Conservation (phyloP, 1,139 yeast genomes). For the Scheffersomyces cryptocercus region DNA sequence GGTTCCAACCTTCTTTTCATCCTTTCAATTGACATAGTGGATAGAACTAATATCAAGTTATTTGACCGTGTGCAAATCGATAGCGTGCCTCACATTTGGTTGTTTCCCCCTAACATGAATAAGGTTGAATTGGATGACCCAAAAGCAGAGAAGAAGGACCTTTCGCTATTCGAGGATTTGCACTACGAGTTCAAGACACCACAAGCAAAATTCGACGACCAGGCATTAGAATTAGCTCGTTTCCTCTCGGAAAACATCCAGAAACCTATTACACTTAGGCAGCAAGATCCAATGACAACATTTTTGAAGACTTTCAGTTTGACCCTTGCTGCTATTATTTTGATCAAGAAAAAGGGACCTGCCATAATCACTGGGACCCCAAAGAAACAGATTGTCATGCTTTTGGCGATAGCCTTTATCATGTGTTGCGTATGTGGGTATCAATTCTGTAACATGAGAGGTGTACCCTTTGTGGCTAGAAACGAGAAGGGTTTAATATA, state of each 20-base stretch:
- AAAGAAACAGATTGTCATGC: conserved; percentile 34
- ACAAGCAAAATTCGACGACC: conserved; percentile 23
- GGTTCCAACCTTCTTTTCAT: conserved; percentile 44
- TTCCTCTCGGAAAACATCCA: conserved; percentile 50
- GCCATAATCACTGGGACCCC: conserved; percentile 30
- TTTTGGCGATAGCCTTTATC: conserved; percentile 41
- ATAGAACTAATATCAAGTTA: conserved; percentile 32
- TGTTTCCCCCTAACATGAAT: conserved; percentile 51
- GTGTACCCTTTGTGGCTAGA: conserved; percentile 63
- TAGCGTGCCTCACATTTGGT: conserved; percentile 64
- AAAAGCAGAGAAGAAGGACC: background rate
- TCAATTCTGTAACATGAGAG: conserved; percentile 59
- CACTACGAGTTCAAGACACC: conserved; percentile 37
- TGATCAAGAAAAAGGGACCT: conserved; percentile 53
- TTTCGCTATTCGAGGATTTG: conserved; percentile 26
- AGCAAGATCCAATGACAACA: conserved; percentile 39
- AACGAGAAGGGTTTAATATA: conserved; percentile 50
- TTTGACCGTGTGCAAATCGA: conserved; percentile 43
- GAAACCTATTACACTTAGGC: conserved; percentile 41
- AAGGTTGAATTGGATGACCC: background rate
- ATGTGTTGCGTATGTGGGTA: conserved; percentile 58
- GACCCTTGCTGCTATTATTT: conserved; percentile 46
- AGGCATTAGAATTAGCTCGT: conserved; percentile 50
- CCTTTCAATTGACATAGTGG: conserved; percentile 48
- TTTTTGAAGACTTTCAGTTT: conserved; percentile 48